phyloP scores from a whole-genome alignment of 108 stramenopile genomes.

The Skeletonema menzelii region DNA sequence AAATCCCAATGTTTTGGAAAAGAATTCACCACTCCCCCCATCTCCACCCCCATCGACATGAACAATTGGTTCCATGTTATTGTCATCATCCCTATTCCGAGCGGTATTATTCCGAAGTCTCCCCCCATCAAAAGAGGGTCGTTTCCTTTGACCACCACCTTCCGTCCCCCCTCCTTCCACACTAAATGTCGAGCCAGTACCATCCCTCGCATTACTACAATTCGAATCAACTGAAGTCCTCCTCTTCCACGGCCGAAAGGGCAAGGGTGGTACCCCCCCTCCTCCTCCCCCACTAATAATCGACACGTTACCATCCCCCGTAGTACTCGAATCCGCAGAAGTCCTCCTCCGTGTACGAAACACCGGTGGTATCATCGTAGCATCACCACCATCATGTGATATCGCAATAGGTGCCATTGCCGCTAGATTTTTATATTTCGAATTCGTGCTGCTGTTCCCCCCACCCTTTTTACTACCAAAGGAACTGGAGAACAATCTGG shows the following conservation, averaged over 20 bases:
- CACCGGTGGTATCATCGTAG: background rate
- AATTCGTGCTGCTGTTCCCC: background rate
- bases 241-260: background rate
- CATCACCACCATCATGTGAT: background rate
- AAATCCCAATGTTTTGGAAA: background rate
- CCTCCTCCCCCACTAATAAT: background rate
- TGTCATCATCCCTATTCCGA: background rate
- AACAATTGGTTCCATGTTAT: background rate
- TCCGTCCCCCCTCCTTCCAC: too few species aligned
- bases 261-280: too few species aligned
- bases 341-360: background rate
- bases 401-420: constrained; percentile 1
- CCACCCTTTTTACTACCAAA: background rate
- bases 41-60: constrained; percentile 2
- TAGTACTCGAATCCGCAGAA: background rate
- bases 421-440: background rate
- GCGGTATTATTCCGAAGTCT: background rate
- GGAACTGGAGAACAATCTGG: too few species aligned
- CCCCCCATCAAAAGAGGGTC: background rate
- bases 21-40: background rate
- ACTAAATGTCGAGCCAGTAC: too few species aligned
- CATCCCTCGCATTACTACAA: too few species aligned
- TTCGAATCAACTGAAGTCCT: too few species aligned
- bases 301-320: background rate
- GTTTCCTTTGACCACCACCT: too few species aligned